Percentiles rank a stretch among this genome's conserved stretches.
Conservation (phyloP, 1,139 yeast genomes). For the Candida sp. region DNA sequence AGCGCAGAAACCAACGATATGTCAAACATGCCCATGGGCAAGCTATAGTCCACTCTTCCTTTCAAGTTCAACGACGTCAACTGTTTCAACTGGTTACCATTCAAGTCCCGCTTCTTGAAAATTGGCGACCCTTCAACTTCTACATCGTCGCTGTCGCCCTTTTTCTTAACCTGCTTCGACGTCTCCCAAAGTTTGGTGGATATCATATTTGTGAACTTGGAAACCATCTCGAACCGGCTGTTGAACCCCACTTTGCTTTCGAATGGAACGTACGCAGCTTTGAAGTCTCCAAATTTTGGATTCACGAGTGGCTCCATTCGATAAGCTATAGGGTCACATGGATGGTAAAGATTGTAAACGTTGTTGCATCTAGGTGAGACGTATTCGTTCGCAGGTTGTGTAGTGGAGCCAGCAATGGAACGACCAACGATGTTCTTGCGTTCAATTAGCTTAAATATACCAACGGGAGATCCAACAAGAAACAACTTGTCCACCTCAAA, state of each 20-base stretch:
- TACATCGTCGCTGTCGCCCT: conserved; percentile 14
- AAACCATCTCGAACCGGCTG: conserved; percentile 43
- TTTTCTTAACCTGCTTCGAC: conserved; percentile 42
- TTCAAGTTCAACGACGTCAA: conserved; percentile 57
- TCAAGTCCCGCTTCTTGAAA: conserved; percentile 2
- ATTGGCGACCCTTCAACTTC: conserved; percentile 19
- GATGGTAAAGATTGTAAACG: conserved; percentile 81
- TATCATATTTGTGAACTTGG: conserved; percentile 45
- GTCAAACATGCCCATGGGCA: conserved; percentile 83
- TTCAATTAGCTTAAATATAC: conserved; percentile 77
- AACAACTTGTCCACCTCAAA: conserved; percentile 83
- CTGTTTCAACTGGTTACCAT: conserved; percentile 28
- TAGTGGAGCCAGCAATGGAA: conserved; percentile 20
- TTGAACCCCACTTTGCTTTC: conserved; percentile 53
- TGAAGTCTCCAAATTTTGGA: conserved; percentile 54
- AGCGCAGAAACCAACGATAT: conserved; percentile 79
- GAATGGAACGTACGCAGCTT: conserved; percentile 64
- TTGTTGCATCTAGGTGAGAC: conserved; percentile 59
- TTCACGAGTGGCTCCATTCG: conserved; percentile 82
- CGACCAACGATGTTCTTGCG: conserved; percentile 56
- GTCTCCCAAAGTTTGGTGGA: conserved; percentile 50
- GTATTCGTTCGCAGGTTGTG: conserved; percentile 16
- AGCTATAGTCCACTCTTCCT: conserved; percentile 82
- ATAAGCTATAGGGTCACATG: conserved; percentile 90
- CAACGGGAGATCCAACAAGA: conserved; percentile 90